Evolutionary conservation across 1,139 yeast species (phyloP).

Genomic region (Petasospora rhodanensis): DNA sequence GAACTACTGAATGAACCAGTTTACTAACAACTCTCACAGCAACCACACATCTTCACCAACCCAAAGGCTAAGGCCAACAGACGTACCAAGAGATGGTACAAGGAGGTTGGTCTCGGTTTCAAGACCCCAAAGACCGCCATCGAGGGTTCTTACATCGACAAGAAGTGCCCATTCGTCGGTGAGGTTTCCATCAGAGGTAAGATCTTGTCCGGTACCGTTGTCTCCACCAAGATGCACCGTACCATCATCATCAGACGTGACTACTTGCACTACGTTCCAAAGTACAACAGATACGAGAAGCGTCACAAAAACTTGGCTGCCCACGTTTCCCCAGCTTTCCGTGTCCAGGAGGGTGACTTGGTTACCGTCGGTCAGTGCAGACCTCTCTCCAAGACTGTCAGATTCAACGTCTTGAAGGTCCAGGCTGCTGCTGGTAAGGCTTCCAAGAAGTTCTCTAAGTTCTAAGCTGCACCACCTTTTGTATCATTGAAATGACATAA

Average conservation of each 20-base stretch:
- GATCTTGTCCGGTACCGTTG: slow-evolving; percentile 98
- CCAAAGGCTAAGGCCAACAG: slow-evolving; percentile 99
- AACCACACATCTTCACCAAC: slow-evolving; percentile 99
- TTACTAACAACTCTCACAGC: slow-evolving; percentile 44
- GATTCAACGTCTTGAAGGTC: slow-evolving; percentile 99
- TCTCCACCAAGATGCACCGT: slow-evolving; percentile 99
- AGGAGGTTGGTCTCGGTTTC: slow-evolving; percentile 99
- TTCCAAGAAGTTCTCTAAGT: slow-evolving; percentile 92
- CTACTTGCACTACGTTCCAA: slow-evolving; percentile 99
- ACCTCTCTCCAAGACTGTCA: slow-evolving; percentile 99
- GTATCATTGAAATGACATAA: slow-evolving; percentile 15
- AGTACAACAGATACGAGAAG: slow-evolving; percentile 99
- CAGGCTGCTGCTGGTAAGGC: slow-evolving; percentile 84
- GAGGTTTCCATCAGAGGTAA: slow-evolving; percentile 98
- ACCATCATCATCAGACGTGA: slow-evolving; percentile 99
- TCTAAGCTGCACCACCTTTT: too few species aligned
- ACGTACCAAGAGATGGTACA: slow-evolving; percentile 99
- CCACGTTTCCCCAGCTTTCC: slow-evolving; percentile 99
- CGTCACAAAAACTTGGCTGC: slow-evolving; percentile 99
- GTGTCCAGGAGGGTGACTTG: slow-evolving; percentile 98
- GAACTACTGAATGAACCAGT: too few species aligned
- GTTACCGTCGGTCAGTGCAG: slow-evolving; percentile 99
- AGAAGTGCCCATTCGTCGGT: slow-evolving; percentile 99
- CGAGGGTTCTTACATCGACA: slow-evolving; percentile 98
- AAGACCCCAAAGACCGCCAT: slow-evolving; percentile 99